Evolutionary conservation across 441 rosid genomes (phyloP).

Genomic region (Oxalis stricta): DNA sequence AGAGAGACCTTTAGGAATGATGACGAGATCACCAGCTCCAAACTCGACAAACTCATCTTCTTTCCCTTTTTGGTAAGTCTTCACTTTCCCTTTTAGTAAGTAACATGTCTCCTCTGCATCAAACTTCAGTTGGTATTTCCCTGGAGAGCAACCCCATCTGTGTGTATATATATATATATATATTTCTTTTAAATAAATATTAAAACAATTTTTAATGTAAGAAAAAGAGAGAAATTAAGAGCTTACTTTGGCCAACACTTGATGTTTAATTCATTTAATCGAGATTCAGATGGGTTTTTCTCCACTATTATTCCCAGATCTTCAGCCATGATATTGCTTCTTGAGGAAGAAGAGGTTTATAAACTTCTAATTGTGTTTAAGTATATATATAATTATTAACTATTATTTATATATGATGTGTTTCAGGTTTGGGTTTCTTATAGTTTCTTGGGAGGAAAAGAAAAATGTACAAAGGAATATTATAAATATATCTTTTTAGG

Average conservation of each 20-base stretch:
- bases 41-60: slow-evolving; percentile 64
- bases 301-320: slow-evolving; percentile 44
- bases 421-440: too few species aligned
- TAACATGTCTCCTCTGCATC: slow-evolving; percentile 93
- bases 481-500: too few species aligned
- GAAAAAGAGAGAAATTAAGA: background rate
- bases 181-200: too few species aligned
- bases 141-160: slow-evolving; percentile 93
- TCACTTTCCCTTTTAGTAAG: slow-evolving; percentile 70
- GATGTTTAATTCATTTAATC: slow-evolving; percentile 56
- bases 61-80: slow-evolving; percentile 47
- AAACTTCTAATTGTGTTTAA: too few species aligned
- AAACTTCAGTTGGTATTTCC: slow-evolving; percentile 65
- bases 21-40: slow-evolving; percentile 87
- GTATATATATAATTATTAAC: too few species aligned
- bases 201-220: background rate
- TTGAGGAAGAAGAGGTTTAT: background rate
- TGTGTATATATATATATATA: background rate
- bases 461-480: too few species aligned
- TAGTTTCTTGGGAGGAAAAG: too few species aligned
- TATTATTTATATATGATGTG: too few species aligned
- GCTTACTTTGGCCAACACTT: slow-evolving; percentile 94
- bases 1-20: slow-evolving; percentile 67
- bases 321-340: slow-evolving; percentile 19
- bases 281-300: slow-evolving; percentile 50